Base-by-base conservation (phyloP, 2,329 filamentous ascomycete genomes). In the Catunica adiposa region DNA sequence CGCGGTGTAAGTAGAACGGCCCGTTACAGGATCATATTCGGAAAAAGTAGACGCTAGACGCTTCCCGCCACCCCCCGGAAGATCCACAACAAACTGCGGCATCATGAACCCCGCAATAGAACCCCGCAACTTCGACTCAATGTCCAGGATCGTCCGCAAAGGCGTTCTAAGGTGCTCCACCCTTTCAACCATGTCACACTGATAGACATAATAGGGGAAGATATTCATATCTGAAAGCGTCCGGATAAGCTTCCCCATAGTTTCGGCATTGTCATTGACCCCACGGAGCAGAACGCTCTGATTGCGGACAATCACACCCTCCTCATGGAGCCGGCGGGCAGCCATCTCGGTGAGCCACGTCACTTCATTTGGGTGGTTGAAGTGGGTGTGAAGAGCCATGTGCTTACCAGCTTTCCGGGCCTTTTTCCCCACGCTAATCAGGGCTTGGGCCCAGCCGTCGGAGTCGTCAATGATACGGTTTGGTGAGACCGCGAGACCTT, bases 181-280 rank as follows among this genome's bases (percentile, higher is more conserved):
- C 47, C 73, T 75, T 26, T 69, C 65, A 7, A 82, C 77, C 73
- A 83, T 78, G 63, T 83, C 80, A 50, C 75, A 76, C 62, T 82
- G 78, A 64, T 83, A 83, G 53, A 83, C 74, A 61, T 83, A 83
- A 64, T 83, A 83, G 4, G 79, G 79, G 52, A 73, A 67, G 50
- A 83, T 73, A 46, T 75, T 76, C 58, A 77, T 76, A 59, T 78
- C 72, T 1, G 75, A 73, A 23, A 83, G 69, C 51, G 64, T 68
- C 31, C 72, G 69, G 40, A 83, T 77, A 42, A 83, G 67, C 3
- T 62, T 62, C 4, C 69, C 68, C 72, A 83, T 80, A 3, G 74
- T 77, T 1, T 66, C 64, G 4, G 72, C 62, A 51, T 72, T 66
- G 61, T 82, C 78, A 60, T 83, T 83, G 56, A 83, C 70, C 0